phyloP scores from a whole-genome alignment of 2,329 filamentous ascomycete genomes.

The Salinomyces thailandicus region DNA sequence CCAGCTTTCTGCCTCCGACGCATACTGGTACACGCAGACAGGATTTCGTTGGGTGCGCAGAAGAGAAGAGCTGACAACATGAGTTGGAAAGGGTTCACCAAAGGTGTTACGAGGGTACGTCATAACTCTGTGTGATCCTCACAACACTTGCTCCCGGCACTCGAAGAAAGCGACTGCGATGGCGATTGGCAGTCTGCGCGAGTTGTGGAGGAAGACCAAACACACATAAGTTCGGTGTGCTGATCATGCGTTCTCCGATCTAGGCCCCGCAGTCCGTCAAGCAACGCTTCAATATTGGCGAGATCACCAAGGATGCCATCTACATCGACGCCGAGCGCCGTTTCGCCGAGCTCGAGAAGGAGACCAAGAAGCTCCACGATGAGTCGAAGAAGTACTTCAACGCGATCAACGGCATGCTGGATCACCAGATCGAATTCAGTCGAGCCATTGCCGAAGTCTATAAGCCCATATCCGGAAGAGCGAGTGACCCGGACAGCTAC shows the following conservation, averaged over 20 bases:
- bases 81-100: slow-evolving; percentile 96
- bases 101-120: slow-evolving; percentile 69
- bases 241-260: not conserved
- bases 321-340: slow-evolving; percentile 91
- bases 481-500: slow-evolving; percentile 82
- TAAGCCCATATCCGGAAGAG: slow-evolving; percentile 90
- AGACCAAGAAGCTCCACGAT: slow-evolving; percentile 94
- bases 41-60: not conserved
- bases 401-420: slow-evolving; percentile 95
- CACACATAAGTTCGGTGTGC: not conserved
- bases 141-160: not conserved
- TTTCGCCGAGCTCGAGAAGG: slow-evolving; percentile 85
- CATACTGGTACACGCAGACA: not conserved
- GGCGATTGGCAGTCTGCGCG: not conserved
- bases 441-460: slow-evolving; percentile 93
- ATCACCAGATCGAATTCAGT: slow-evolving; percentile 96
- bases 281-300: slow-evolving; percentile 86
- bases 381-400: slow-evolving; percentile 97
- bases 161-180: not conserved
- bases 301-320: slow-evolving; percentile 87
- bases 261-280: slow-evolving; percentile 86
- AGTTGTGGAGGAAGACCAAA: not conserved
- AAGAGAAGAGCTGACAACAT: slow-evolving; percentile 41
- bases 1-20: not conserved
- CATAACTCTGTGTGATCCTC: slow-evolving; percentile 2